Conservation (phyloP, 176 grass and related monocot genomes). For the Zea luxurians region DNA sequence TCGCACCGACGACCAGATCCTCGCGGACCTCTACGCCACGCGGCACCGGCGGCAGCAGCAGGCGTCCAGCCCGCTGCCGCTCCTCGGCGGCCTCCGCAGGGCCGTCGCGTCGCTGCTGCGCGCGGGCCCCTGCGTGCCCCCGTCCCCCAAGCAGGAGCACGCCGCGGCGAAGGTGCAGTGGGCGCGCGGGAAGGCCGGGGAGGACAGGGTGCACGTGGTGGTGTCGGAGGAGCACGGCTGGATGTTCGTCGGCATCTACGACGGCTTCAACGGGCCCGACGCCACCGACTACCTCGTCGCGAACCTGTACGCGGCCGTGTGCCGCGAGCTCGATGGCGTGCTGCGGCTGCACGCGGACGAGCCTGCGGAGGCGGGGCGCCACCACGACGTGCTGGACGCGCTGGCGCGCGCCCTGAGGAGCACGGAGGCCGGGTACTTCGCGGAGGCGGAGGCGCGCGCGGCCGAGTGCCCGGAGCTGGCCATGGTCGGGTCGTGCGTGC, state of each 20-base stretch:
- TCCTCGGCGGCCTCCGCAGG: constrained; percentile 39
- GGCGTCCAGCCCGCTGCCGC: constrained; percentile 31
- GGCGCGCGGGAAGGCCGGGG: constrained; percentile 90
- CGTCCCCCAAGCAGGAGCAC: background rate
- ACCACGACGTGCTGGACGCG: constrained; percentile 50
- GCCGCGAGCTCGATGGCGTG: constrained; percentile 58
- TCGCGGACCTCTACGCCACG: constrained; percentile 41
- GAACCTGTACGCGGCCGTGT: constrained; percentile 62
- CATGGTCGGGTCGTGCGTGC: constrained; percentile 81
- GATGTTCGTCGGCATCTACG: constrained; percentile 95
- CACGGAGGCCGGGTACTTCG: constrained; percentile 70
- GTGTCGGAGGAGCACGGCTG: constrained; percentile 74
- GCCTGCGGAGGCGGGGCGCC: too few relatives aligned
- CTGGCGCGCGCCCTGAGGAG: constrained; percentile 55
- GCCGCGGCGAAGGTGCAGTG: constrained; percentile 53
- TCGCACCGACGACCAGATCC: constrained; percentile 54
- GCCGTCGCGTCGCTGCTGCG: constrained; percentile 40
- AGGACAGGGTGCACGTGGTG: constrained; percentile 81
- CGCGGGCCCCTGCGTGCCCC: background rate
- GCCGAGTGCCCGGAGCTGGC: constrained; percentile 68
- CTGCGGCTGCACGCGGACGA: background rate
- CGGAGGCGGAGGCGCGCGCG: constrained; percentile 53
- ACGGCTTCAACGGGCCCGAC: constrained; percentile 96
- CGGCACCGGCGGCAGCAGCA: constrained; percentile 41
- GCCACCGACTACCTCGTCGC: constrained; percentile 78